phyloP scores from a whole-genome alignment of 495 filamentous ascomycete genomes.

The Neurospora sp. region DNA sequence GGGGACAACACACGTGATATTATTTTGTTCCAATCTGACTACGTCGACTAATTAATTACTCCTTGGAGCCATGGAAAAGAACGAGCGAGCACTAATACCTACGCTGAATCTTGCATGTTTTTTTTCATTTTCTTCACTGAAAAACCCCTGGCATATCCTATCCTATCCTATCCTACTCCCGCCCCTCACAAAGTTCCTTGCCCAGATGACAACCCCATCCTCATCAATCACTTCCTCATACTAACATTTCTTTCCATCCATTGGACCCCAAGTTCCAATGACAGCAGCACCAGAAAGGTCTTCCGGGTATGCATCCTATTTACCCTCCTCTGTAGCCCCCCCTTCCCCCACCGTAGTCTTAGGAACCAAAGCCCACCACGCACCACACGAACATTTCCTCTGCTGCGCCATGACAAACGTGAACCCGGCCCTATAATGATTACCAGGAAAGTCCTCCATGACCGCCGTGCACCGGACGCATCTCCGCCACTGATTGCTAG shows the following conservation, averaged over 20 bases:
- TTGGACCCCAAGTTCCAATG: background rate
- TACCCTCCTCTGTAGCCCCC: background rate
- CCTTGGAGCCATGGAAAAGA: no score
- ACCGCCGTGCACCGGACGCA: conserved; percentile 53
- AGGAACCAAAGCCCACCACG: conserved; percentile 34
- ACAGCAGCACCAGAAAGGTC: background rate
- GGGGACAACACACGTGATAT: no score
- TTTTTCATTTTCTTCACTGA: no score
- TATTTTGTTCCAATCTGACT: no score
- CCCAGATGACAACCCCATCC: background rate
- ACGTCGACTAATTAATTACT: no score
- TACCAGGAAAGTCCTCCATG: conserved; percentile 48
- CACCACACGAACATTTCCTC: conserved; percentile 42
- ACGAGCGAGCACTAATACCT: no score
- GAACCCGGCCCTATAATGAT: conserved; percentile 25
- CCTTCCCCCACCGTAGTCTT: background rate
- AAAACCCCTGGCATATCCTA: no score
- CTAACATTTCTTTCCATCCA: background rate
- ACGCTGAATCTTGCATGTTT: no score
- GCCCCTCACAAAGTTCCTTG: no score
- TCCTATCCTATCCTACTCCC: no score
- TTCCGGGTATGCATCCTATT: background rate
- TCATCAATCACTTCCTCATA: background rate
- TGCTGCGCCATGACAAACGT: conserved; percentile 44
- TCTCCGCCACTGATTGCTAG: conserved; percentile 34